Conservation (phyloP, 2,329 filamentous ascomycete genomes). For the Cladophialophora chaetospira region DNA sequence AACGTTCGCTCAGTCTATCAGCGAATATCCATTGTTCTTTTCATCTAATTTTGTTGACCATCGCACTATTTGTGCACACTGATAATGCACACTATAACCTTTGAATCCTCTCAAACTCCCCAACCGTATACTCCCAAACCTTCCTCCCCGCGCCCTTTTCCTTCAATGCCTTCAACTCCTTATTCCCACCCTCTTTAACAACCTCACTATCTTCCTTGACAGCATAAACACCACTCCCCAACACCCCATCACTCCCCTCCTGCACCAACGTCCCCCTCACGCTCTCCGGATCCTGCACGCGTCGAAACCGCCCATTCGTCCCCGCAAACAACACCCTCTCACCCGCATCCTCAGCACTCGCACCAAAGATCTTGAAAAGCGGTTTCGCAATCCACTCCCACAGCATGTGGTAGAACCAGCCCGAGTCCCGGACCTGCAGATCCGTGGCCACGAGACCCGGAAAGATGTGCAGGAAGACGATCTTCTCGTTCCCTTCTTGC, state of each 20-base stretch:
- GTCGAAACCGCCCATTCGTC: constrained; percentile 42
- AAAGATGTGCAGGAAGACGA: constrained; percentile 54
- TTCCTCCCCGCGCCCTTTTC: constrained; percentile 34
- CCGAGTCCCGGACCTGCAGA: constrained; percentile 32
- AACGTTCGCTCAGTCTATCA: no score
- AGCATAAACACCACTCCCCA: constrained; percentile 35
- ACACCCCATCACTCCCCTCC: constrained; percentile 33
- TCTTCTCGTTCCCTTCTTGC: constrained; percentile 43
- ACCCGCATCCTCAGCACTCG: constrained; percentile 43
- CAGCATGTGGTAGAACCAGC: constrained; percentile 30
- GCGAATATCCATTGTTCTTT: no score
- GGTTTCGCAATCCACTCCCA: constrained; percentile 10
- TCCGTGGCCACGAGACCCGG: constrained; percentile 53
- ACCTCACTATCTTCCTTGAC: constrained; percentile 35
- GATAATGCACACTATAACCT: neutral
- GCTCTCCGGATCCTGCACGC: constrained; percentile 20
- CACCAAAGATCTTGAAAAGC: constrained; percentile 23
- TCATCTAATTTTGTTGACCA: no score
- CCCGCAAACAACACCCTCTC: constrained; percentile 49
- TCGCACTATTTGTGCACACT: no score
- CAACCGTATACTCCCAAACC: constrained; percentile 38
- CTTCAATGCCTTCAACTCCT: constrained; percentile 36
- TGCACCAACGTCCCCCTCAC: constrained; percentile 28
- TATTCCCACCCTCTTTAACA: constrained; percentile 29
- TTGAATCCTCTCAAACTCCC: constrained; percentile 26